Evolutionary conservation across 2,329 filamentous ascomycete genomes (phyloP).

Genomic region (Aspergillus japonicus): DNA sequence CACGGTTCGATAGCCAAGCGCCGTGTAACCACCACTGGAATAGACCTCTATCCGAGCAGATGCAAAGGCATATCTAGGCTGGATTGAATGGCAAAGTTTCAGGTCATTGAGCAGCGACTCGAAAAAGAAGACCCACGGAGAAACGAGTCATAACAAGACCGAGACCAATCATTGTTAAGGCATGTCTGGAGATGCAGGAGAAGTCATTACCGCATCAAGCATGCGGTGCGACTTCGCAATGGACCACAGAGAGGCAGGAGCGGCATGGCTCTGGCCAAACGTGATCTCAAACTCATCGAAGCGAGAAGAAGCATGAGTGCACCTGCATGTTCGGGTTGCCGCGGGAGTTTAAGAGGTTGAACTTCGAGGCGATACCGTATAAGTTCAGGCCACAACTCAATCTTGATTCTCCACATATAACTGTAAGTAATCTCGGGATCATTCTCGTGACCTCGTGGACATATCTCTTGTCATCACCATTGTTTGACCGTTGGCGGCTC

Average conservation of each 20-base stretch:
- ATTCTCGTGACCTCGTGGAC: neutral
- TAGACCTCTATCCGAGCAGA: neutral
- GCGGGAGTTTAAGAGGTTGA: no score
- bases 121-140: neutral
- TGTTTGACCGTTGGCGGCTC: slow-evolving; percentile 48
- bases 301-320: neutral
- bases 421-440: neutral
- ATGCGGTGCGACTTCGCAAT: neutral
- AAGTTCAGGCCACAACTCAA: neutral
- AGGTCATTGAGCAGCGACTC: neutral
- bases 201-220: neutral
- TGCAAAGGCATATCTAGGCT: neutral
- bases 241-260: neutral
- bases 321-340: neutral
- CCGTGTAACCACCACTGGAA: no score
- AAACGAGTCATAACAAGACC: neutral
- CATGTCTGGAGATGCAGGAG: neutral
- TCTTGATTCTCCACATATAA: neutral
- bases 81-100: neutral
- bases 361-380: no score
- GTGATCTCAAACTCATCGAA: neutral
- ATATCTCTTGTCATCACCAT: slow-evolving; percentile 36
- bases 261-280: neutral
- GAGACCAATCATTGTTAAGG: neutral
- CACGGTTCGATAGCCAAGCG: neutral